Evolutionary conservation across 23 red algal genomes (phyloP).

Genomic region (Cyanidium caldarium): DNA sequence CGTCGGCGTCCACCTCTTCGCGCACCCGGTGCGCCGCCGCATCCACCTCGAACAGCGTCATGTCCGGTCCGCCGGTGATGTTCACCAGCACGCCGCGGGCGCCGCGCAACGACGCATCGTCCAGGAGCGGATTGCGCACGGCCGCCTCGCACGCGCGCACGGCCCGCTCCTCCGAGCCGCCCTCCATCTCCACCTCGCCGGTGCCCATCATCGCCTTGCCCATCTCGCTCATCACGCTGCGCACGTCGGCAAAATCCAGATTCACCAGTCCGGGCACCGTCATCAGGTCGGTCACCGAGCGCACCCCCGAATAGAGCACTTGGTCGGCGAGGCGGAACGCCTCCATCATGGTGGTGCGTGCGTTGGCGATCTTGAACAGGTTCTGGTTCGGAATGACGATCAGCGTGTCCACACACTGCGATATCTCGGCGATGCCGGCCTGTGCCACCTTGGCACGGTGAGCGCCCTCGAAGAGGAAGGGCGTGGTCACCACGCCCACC

Average conservation of each 20-base stretch:
- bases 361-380: conserved; percentile 11
- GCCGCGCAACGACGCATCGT: conserved; percentile 2
- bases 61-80: conserved; percentile 18
- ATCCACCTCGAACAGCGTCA: conserved; percentile 20
- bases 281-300: conserved; percentile 15
- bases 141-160: conserved; percentile 6
- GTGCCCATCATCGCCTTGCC: conserved; percentile 17
- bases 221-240: conserved; percentile 14
- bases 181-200: conserved; percentile 12
- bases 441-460: neutral
- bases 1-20: conserved; percentile 19
- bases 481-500: conserved; percentile 17
- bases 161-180: conserved; percentile 4
- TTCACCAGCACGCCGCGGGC: conserved; percentile 16
- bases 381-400: conserved; percentile 21
- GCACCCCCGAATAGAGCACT: conserved; percentile 13
- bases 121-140: conserved; percentile 5
- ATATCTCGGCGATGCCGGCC: neutral
- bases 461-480: conserved; percentile 12
- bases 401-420: conserved; percentile 13
- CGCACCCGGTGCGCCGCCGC: conserved; percentile 13
- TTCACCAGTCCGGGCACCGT: conserved; percentile 19
- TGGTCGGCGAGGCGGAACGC: conserved; percentile 21
- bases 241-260: conserved; percentile 25
- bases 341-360: conserved; percentile 2